A percentile compares a stretch with the other conserved stretches of the same genome.
These are phyloP conservation scores for Pseudevernia furfuracea DNA, from an alignment of 495 filamentous ascomycete genomes.

Conservation along the genomic window DNA sequence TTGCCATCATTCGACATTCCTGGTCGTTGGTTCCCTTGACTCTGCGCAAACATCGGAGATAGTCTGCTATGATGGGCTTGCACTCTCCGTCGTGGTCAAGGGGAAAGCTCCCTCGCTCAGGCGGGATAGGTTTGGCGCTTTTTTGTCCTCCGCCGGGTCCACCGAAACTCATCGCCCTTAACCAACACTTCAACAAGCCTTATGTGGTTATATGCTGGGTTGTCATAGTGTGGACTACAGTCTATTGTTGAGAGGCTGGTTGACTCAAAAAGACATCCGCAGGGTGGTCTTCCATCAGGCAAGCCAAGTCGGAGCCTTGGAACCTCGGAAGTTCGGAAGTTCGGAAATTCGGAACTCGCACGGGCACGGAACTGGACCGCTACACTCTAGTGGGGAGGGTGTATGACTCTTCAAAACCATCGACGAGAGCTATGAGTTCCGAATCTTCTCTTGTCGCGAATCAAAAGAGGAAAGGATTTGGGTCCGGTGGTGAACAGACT, in stretches of 20 bases:
- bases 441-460: too few relatives aligned
- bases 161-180: slow-evolving; percentile 54
- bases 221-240: background rate
- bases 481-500: too few relatives aligned
- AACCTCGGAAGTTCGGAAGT: too few relatives aligned
- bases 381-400: too few relatives aligned
- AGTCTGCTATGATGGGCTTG: slow-evolving; percentile 74
- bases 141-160: slow-evolving; percentile 64
- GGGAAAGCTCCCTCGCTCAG: slow-evolving; percentile 92
- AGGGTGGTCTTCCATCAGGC: too few relatives aligned
- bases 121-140: slow-evolving; percentile 70
- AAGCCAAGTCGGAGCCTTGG: too few relatives aligned
- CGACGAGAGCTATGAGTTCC: too few relatives aligned
- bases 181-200: background rate
- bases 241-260: slow-evolving; percentile 19
- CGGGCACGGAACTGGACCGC: too few relatives aligned
- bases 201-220: background rate
- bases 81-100: slow-evolving; percentile 96
- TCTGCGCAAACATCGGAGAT: slow-evolving; percentile 76
- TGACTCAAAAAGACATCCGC: too few relatives aligned
- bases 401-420: too few relatives aligned
- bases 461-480: too few relatives aligned
- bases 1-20: slow-evolving; percentile 76
- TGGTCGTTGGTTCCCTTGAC: slow-evolving; percentile 75
- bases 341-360: too few relatives aligned